These are phyloP conservation scores for Exophiala aquamarina DNA, from an alignment of 2,329 filamentous ascomycete genomes.

Conservation along the genomic window DNA sequence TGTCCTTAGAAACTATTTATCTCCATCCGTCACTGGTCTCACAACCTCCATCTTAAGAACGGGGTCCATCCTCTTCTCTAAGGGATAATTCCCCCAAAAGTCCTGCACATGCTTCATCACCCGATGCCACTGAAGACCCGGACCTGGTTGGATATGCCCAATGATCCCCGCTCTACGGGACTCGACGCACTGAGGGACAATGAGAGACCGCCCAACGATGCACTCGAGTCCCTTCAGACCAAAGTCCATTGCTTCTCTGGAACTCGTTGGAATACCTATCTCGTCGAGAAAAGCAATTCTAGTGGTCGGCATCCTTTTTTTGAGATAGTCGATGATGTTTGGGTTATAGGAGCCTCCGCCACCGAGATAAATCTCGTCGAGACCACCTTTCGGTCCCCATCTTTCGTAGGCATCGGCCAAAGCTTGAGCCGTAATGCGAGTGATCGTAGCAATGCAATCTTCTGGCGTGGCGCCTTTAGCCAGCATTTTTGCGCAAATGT, in stretches of 20 bases:
- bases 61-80: slow-evolving; percentile 13
- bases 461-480: slow-evolving; percentile 45
- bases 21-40: slow-evolving; percentile 2
- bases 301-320: slow-evolving; percentile 15
- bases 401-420: slow-evolving; percentile 52
- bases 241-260: slow-evolving; percentile 19
- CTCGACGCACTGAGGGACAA: slow-evolving; percentile 20
- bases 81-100: slow-evolving; percentile 13
- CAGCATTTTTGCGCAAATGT: slow-evolving; percentile 49
- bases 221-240: slow-evolving; percentile 20
- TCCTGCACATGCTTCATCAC: slow-evolving; percentile 16
- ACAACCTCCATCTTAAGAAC: slow-evolving; percentile 14
- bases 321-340: slow-evolving; percentile 30
- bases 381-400: slow-evolving; percentile 42
- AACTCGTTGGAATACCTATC: slow-evolving; percentile 17
- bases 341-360: slow-evolving; percentile 32
- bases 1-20: too few species aligned
- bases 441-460: slow-evolving; percentile 59
- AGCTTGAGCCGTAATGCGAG: slow-evolving; percentile 58
- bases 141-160: slow-evolving; percentile 21
- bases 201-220: slow-evolving; percentile 15
- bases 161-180: slow-evolving; percentile 16
- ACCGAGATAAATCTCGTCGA: slow-evolving; percentile 31
- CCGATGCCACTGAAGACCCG: slow-evolving; percentile 12
- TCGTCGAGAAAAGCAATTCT: slow-evolving; percentile 16